Evolutionary conservation across 2,329 filamentous ascomycete species (phyloP).

Genomic region (Colletotrichum musicola): DNA sequence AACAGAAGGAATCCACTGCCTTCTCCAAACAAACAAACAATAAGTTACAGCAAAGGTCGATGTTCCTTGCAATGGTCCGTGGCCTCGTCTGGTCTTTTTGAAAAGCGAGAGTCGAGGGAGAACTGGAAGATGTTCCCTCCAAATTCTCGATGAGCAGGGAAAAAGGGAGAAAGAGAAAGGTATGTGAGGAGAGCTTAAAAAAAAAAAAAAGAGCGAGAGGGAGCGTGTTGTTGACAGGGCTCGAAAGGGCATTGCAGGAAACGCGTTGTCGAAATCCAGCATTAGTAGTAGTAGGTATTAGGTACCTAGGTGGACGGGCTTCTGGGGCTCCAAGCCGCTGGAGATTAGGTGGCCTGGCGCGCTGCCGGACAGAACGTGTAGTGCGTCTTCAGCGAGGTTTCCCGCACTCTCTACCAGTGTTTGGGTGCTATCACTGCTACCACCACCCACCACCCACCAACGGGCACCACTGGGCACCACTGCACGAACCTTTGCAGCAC

Average conservation of each 20-base stretch:
- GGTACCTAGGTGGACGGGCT: too few relatives aligned
- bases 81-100: background rate
- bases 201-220: background rate
- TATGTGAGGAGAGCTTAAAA: background rate
- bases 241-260: constrained; percentile 11
- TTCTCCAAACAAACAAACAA: constrained; percentile 30
- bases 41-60: background rate
- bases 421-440: background rate
- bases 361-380: too few relatives aligned
- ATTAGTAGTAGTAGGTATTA: too few relatives aligned
- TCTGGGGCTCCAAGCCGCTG: too few relatives aligned
- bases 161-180: background rate
- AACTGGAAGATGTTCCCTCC: background rate
- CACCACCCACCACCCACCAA: background rate
- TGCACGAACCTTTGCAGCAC: constrained; percentile 12
- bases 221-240: constrained; percentile 28
- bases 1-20: constrained; percentile 20
- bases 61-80: background rate
- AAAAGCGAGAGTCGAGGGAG: constrained; percentile 1
- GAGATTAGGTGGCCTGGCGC: too few relatives aligned
- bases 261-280: constrained; percentile 17
- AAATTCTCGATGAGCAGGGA: background rate
- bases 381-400: too few relatives aligned
- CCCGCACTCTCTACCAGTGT: too few relatives aligned
- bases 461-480: background rate